Percentiles rank a stretch among this genome's conserved stretches.
phyloP scores from a whole-genome alignment of 1,284 basidiomycete species.

The Austropuccinia psidii region DNA sequence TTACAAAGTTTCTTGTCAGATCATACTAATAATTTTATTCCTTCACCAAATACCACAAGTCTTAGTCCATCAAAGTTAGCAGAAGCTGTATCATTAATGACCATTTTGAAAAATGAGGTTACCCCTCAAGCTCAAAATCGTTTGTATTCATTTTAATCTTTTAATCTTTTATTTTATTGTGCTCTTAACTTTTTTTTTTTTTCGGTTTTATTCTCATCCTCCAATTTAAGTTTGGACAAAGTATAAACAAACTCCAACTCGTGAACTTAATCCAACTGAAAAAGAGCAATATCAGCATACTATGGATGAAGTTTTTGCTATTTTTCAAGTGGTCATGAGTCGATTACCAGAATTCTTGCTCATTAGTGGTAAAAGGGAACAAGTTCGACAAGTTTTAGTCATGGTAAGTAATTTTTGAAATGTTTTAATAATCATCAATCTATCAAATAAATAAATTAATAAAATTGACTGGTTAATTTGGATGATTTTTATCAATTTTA shows the following conservation, averaged over 20 bases:
- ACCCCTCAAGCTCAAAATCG: conserved; percentile 2
- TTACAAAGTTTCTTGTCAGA: too few relatives aligned
- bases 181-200: not conserved
- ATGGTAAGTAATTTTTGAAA: conserved; percentile 11
- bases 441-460: not conserved
- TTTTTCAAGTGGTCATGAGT: not conserved
- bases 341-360: conserved; percentile 29
- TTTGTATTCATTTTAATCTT: not conserved
- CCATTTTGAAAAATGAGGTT: not conserved
- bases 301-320: conserved; percentile 29
- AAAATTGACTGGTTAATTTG: not conserved
- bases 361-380: not conserved
- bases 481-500: not conserved
- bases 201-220: not conserved
- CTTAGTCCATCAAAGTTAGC: too few relatives aligned
- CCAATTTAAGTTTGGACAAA: conserved; percentile 15
- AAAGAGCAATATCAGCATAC: conserved; percentile 16
- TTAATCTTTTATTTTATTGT: not conserved
- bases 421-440: not conserved
- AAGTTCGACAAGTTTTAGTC: conserved; percentile 3
- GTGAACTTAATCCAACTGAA: conserved; percentile 4
- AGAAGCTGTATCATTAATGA: too few relatives aligned
- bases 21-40: too few relatives aligned
- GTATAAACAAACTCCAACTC: not conserved
- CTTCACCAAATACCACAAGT: too few relatives aligned